Percentiles rank a stretch among this genome's conserved stretches.
Evolutionary conservation across 2,329 filamentous ascomycete genomes (phyloP).

Genomic region (Apiospora marii): DNA sequence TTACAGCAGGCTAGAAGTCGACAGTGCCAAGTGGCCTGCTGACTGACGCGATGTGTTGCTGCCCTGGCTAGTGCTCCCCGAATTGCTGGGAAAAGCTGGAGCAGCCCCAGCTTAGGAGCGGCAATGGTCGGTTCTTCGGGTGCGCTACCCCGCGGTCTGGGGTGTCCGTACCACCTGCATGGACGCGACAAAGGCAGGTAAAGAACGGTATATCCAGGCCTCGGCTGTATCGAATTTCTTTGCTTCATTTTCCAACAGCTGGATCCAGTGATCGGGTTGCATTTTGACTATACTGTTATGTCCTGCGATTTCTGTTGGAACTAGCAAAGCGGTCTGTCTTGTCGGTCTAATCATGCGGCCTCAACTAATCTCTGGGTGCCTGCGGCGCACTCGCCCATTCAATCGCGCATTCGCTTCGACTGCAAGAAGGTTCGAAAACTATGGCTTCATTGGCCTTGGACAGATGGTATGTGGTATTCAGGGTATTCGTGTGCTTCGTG

Average conservation of each 20-base stretch:
- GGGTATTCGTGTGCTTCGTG: neutral
- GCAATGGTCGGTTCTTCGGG: slow-evolving; percentile 31
- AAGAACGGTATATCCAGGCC: neutral
- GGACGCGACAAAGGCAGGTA: neutral
- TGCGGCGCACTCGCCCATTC: slow-evolving; percentile 42
- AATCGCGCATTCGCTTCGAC: slow-evolving; percentile 61
- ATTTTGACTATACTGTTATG: neutral
- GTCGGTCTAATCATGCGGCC: slow-evolving; percentile 49
- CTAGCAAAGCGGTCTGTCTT: neutral
- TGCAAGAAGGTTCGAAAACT: slow-evolving; percentile 56
- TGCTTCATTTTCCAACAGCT: neutral
- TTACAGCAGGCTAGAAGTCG: neutral
- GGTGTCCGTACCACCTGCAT: neutral
- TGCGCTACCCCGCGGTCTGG: slow-evolving; percentile 10
- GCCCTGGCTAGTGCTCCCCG: slow-evolving; percentile 11
- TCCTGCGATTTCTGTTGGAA: neutral
- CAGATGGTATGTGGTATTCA: slow-evolving; percentile 60
- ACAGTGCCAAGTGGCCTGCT: slow-evolving; percentile 1
- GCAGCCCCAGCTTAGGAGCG: slow-evolving; percentile 29
- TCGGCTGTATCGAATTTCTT: neutral
- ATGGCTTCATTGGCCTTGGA: slow-evolving; percentile 67
- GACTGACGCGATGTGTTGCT: neutral
- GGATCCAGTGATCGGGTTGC: neutral
- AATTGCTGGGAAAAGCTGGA: slow-evolving; percentile 20
- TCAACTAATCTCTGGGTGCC: slow-evolving; percentile 48